These are phyloP conservation scores for Lentinula novae-zelandiae DNA, from an alignment of 1,284 basidiomycete genomes.

Conservation along the genomic window DNA sequence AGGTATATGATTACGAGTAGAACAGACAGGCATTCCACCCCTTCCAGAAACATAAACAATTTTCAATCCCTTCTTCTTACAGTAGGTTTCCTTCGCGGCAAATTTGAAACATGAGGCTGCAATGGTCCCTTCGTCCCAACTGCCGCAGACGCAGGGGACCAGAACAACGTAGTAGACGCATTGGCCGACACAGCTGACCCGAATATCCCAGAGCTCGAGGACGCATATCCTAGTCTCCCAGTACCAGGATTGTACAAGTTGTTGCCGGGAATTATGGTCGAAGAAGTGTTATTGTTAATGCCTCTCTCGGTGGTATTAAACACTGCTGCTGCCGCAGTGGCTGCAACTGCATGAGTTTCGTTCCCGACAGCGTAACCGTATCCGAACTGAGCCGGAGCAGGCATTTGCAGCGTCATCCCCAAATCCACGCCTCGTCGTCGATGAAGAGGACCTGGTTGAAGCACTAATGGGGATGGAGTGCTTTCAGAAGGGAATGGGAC, in stretches of 20 bases:
- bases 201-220: not conserved
- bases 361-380: not conserved
- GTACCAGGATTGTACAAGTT: not conserved
- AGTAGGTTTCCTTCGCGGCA: conserved; percentile 9
- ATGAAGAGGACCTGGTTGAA: not conserved
- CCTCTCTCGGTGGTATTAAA: not conserved
- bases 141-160: conserved; percentile 1
- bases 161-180: not conserved
- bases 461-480: not conserved
- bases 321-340: not conserved
- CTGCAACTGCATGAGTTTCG: not conserved
- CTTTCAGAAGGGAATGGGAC: conserved; percentile 4
- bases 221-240: not conserved
- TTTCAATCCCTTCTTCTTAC: not conserved
- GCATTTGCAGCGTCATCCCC: conserved; percentile 5
- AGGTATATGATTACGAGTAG: not conserved
- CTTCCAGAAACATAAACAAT: not conserved
- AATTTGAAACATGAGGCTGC: conserved; percentile 12
- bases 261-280: not conserved
- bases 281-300: not conserved
- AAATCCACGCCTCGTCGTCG: conserved; percentile 2
- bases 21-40: not conserved
- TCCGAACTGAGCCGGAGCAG: not conserved
- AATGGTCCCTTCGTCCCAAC: conserved; percentile 10
- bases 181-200: not conserved